Base-by-base conservation (phyloP, 2,329 filamentous ascomycete species). In the Clonostachys solani region DNA sequence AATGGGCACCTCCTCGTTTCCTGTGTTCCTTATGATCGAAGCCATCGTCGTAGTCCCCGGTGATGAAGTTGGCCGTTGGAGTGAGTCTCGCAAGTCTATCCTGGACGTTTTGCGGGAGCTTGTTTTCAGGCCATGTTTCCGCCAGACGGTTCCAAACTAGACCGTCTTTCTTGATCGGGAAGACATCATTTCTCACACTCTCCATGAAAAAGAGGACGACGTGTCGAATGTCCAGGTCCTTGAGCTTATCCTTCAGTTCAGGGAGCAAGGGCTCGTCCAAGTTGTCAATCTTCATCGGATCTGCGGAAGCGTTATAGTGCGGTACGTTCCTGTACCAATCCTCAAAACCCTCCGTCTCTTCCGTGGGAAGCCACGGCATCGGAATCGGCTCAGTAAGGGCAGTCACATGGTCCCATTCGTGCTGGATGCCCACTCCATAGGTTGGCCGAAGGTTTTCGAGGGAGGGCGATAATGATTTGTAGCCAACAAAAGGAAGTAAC, bases 151-250 rank as follows among this genome's bases (percentile, higher is more conserved):
- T 56, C 34, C 65, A 59, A 38, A 59, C 56, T 34, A 59, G 60
- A 3, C 57, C 57, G 16, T 60, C 56, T 16, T 38, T 38, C 12
- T 63, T 60, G 29, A 68, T 47, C 1, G 65, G 66, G 40, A 66
- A 68, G 12, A 68, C 53, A 43, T 68, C 65, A 2, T 56, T 12
- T 19, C 46, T 40, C 34, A 46, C n/a, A 34, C 58, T 70, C 53
- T 65, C 66, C 23, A 68, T 52, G 33, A 64, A 63, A 5, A 68
- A 43, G 15, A 63, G 49, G 29, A 68, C 53, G 8, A 68, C 55
- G 43, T 68, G 65, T 48, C 65, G 65, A 48, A 68, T 65, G 40
- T 59, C 60, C 19, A 63, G 50, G 12, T 50, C 36, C 13, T 48
- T 37, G 13, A 56, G 44, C 15, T 47, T 46, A n/a, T 47, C 49